Evolutionary conservation across 495 filamentous ascomycete species (phyloP), one percentile per base, ranked within the genome.

Genomic region (Hapsidospora chrysogenum): DNA sequence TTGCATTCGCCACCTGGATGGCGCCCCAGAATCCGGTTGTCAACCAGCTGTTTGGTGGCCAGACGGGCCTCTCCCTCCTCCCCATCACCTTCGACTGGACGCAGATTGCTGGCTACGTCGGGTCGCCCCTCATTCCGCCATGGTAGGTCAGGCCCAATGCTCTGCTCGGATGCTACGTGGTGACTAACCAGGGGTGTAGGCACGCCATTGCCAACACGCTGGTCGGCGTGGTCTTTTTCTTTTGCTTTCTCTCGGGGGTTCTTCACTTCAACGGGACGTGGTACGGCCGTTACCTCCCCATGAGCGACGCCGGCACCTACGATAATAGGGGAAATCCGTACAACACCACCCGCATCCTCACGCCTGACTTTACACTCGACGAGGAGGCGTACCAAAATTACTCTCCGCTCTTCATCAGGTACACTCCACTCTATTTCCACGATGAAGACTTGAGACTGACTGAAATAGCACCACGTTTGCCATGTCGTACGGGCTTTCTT

Each of bases 81-180:
- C 72, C 72, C 9, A 64, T 78, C 29, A 77, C 70, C 4, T 73
- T 77, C 39, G 71, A 77, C 51, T 79, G 74, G 74, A 75, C 70
- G 27, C 67, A 68, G 19, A 65, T 76, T 31, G 57, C 69, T 2
- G 69, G 69, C 17, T 74, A 64, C 44, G 52, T 71, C 21, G 59
- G 61, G 7, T 66, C 61, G n/a, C 72, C 72, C 11, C 44, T 77
- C 31, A 63, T 74, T 34, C 59, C 63, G 11, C 72, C 72, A 9
- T 73, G 64, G 57, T 72, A 54, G 42, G 59, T 53, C 19, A 9
- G 1, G 23, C 18, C 7, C 6, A 10, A 20, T 14, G 3, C 10
- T 35, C 5, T 15, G 33, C n/a, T 19, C 17, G 14, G 8, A 28
- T 26, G n/a, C 14, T 23, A 19, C n/a, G 17, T 30, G 21, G 9